phyloP scores from a whole-genome alignment of 1,284 basidiomycete species.

The Malassezia pachydermatis region DNA sequence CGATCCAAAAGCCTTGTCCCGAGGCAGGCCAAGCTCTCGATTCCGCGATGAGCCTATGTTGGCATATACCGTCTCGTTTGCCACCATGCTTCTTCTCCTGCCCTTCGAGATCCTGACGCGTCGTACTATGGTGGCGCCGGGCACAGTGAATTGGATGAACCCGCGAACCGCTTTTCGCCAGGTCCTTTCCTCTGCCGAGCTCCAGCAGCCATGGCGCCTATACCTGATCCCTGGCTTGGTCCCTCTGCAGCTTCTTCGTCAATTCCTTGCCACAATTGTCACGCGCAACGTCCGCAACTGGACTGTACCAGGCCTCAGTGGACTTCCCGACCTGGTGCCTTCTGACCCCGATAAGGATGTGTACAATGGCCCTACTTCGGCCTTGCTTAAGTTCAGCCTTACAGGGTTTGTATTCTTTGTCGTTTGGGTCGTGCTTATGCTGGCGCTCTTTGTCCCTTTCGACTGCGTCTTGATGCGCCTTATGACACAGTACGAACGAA shows the following conservation, averaged over 20 bases:
- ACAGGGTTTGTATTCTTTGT: slow-evolving; percentile 34
- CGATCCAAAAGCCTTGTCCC: slow-evolving; percentile 18
- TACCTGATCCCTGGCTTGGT: slow-evolving; percentile 37
- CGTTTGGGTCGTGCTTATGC: slow-evolving; percentile 30
- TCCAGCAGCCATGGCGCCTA: slow-evolving; percentile 35
- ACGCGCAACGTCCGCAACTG: background rate
- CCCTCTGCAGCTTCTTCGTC: slow-evolving; percentile 1
- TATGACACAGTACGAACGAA: slow-evolving; percentile 29
- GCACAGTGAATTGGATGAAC: slow-evolving; percentile 23
- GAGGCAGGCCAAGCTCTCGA: too few relatives aligned
- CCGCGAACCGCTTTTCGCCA: slow-evolving; percentile 30
- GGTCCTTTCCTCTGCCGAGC: slow-evolving; percentile 35
- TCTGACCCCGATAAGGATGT: slow-evolving; percentile 24
- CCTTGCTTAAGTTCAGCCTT: slow-evolving; percentile 24
- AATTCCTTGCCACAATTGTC: background rate
- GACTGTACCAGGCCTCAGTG: slow-evolving; percentile 27
- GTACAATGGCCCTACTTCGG: slow-evolving; percentile 31
- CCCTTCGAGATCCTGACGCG: slow-evolving; percentile 39
- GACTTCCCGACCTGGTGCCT: slow-evolving; percentile 25
- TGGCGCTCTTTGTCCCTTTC: slow-evolving; percentile 33
- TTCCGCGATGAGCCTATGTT: slow-evolving; percentile 24
- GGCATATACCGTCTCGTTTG: slow-evolving; percentile 7
- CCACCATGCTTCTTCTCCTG: slow-evolving; percentile 22
- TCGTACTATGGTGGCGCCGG: slow-evolving; percentile 37
- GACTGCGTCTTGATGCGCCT: slow-evolving; percentile 42